A percentile compares a stretch with the other conserved stretches of the same genome.
phyloP scores from a whole-genome alignment of 1,284 basidiomycete species.

The Pyrrhoderma lamaoense region DNA sequence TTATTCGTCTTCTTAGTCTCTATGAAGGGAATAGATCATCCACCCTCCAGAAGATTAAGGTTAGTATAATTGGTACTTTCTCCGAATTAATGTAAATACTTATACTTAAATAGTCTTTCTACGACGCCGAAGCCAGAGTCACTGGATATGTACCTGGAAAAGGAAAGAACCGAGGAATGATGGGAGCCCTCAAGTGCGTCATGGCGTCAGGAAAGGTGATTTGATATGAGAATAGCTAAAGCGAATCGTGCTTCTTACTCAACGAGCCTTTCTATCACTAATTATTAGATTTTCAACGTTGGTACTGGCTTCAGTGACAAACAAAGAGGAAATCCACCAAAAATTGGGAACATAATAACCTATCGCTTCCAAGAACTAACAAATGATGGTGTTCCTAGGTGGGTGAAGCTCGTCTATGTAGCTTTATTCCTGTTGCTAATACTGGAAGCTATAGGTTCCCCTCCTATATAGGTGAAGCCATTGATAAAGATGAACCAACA shows the following conservation, averaged over 20 bases:
- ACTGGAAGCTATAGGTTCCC: slow-evolving; percentile 52
- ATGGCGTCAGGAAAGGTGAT: slow-evolving; percentile 57
- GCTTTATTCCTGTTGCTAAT: no score
- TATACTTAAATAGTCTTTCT: slow-evolving; percentile 38
- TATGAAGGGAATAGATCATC: slow-evolving; percentile 50
- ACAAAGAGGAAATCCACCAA: slow-evolving; percentile 45
- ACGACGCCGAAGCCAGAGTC: slow-evolving; percentile 60
- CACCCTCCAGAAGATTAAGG: slow-evolving; percentile 57
- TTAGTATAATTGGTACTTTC: slow-evolving; percentile 18
- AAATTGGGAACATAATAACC: slow-evolving; percentile 51
- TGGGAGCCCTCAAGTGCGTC: slow-evolving; percentile 50
- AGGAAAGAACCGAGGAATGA: slow-evolving; percentile 44
- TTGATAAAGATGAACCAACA: slow-evolving; percentile 46
- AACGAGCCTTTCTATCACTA: no score
- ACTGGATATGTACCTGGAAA: slow-evolving; percentile 51
- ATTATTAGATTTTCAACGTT: slow-evolving; percentile 42
- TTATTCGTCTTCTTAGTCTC: slow-evolving; percentile 23
- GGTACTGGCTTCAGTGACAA: slow-evolving; percentile 50
- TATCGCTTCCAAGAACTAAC: slow-evolving; percentile 65
- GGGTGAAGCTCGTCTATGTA: slow-evolving; percentile 16
- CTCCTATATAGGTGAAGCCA: slow-evolving; percentile 47
- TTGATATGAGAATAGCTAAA: neutral
- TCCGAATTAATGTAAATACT: neutral
- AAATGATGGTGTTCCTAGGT: slow-evolving; percentile 49
- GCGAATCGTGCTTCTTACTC: no score